These are phyloP conservation scores for Ustilago nuda DNA, from an alignment of 1,284 basidiomycete species.

Conservation along the genomic window DNA sequence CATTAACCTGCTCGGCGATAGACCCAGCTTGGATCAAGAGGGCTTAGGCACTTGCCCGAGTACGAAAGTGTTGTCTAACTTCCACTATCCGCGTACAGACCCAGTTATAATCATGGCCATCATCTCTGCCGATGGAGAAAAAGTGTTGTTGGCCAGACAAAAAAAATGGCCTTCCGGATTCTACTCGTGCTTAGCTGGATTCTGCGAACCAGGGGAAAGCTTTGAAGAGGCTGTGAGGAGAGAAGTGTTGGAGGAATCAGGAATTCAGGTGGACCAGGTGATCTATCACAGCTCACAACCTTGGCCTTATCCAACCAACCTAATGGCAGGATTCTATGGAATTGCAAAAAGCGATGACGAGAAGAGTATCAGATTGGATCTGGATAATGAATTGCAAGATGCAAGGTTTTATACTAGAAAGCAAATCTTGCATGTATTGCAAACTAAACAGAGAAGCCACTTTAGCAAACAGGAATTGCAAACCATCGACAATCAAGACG, in stretches of 20 bases:
- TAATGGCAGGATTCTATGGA: constrained; percentile 81
- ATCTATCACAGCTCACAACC: constrained; percentile 87
- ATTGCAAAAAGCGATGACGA: constrained; percentile 37
- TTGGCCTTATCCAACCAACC: constrained; percentile 80
- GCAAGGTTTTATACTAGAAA: constrained; percentile 87
- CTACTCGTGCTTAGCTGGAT: constrained; percentile 67
- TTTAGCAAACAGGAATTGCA: constrained; percentile 76
- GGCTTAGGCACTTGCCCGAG: constrained; percentile 44
- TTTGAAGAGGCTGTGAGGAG: constrained; percentile 93
- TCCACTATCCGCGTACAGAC: constrained; percentile 64
- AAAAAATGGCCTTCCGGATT: constrained; percentile 74
- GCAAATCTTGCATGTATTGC: constrained; percentile 78
- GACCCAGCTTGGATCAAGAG: constrained; percentile 10
- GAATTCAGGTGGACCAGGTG: constrained; percentile 84
- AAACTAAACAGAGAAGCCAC: constrained; percentile 71
- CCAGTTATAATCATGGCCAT: constrained; percentile 91
- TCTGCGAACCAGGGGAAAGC: constrained; percentile 71
- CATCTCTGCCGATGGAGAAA: constrained; percentile 79
- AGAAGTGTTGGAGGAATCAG: constrained; percentile 95
- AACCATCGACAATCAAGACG: constrained; percentile 72
- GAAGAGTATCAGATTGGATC: constrained; percentile 82
- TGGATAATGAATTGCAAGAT: constrained; percentile 97
- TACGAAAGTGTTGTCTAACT: constrained; percentile 56
- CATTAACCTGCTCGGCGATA: background rate
- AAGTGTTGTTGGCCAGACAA: constrained; percentile 84